Conservation (phyloP, 164 flowering plant genomes). For the Malania oleifera region DNA sequence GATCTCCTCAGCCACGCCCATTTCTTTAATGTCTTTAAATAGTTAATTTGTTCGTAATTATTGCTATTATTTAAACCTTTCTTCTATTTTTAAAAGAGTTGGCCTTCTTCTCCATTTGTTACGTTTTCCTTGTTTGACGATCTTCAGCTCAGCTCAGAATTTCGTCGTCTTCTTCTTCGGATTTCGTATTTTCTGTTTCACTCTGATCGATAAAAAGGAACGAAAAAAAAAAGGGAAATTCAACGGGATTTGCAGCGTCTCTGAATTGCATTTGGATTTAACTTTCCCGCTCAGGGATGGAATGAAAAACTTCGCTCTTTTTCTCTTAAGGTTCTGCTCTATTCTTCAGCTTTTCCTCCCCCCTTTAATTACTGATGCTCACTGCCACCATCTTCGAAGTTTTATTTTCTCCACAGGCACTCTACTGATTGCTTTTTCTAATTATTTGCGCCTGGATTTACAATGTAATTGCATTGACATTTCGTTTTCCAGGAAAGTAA, state of each 20-base stretch:
- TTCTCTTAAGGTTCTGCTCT: not conserved
- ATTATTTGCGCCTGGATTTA: not conserved
- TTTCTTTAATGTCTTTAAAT: too few species aligned
- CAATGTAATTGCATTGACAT: not conserved
- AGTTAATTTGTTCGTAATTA: too few species aligned
- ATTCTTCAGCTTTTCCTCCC: not conserved
- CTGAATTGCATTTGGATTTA: slow-evolving; percentile 17
- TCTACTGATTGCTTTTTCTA: not conserved
- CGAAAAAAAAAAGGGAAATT: not conserved
- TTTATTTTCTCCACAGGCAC: not conserved
- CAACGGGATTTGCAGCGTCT: slow-evolving; percentile 14
- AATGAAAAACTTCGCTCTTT: slow-evolving; percentile 3
- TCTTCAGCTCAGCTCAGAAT: slow-evolving; percentile 15
- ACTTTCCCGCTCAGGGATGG: slow-evolving; percentile 30
- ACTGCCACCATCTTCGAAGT: not conserved
- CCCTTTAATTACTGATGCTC: not conserved
- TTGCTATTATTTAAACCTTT: not conserved
- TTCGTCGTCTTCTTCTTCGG: slow-evolving; percentile 14
- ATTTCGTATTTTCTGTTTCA: slow-evolving; percentile 8
- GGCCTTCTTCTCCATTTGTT: slow-evolving; percentile 10
- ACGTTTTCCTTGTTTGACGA: slow-evolving; percentile 17
- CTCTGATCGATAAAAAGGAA: not conserved
- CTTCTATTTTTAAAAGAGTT: not conserved
- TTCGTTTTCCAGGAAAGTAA: slow-evolving; percentile 7
- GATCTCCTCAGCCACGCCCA: too few species aligned